These are phyloP conservation scores for Crithidia brevicula DNA, from an alignment of 208 protist genomes.

Conservation along the genomic window DNA sequence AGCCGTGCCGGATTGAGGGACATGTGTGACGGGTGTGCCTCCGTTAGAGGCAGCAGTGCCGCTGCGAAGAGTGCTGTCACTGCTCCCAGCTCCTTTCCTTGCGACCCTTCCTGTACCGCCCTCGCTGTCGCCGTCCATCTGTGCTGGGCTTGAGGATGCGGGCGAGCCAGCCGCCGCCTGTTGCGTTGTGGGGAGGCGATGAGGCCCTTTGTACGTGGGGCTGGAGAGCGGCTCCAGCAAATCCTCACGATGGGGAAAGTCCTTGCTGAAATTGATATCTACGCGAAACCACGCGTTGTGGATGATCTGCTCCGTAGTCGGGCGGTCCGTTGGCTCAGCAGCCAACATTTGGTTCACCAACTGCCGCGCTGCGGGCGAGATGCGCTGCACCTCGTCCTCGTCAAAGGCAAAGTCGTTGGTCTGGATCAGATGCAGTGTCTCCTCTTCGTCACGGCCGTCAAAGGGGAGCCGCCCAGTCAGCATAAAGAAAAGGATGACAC, in stretches of 20 bases:
- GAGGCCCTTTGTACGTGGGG: neutral
- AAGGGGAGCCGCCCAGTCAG: conserved; percentile 97
- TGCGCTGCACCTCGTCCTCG: conserved; percentile 70
- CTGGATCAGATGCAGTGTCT: conserved; percentile 92
- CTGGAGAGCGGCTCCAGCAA: conserved; percentile 21
- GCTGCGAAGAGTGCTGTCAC: neutral
- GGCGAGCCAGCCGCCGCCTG: neutral
- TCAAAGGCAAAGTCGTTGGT: conserved; percentile 54
- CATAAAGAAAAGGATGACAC: conserved; percentile 95
- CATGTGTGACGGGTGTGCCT: neutral
- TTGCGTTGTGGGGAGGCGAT: neutral
- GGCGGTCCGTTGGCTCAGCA: conserved; percentile 80
- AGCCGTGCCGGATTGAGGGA: neutral
- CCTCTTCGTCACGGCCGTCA: conserved; percentile 93
- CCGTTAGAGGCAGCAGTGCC: neutral
- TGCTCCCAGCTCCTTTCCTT: neutral
- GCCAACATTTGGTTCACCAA: conserved; percentile 82
- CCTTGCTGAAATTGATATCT: conserved; percentile 48
- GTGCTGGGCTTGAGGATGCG: neutral
- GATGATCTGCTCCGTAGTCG: conserved; percentile 88
- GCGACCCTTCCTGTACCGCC: neutral
- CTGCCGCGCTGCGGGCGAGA: conserved; percentile 64
- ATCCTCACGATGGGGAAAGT: conserved; percentile 77
- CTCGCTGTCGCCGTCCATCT: neutral
- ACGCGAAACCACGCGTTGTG: conserved; percentile 82